Conservation (phyloP, 371 early-diverging fungal genomes). For the Circinella minor region DNA sequence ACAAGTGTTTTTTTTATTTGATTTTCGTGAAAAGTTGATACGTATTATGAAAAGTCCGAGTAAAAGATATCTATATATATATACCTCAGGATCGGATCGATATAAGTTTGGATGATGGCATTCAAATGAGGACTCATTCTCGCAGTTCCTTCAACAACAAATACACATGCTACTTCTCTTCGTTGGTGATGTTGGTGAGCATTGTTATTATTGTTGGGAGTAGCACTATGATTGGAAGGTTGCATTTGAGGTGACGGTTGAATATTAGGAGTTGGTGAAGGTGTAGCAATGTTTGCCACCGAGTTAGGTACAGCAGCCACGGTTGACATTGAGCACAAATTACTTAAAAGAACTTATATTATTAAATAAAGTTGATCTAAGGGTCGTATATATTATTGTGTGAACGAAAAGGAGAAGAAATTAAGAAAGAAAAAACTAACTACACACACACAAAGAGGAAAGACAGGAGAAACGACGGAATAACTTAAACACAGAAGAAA, state of each 20-base stretch:
- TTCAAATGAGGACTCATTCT: slow-evolving; percentile 59
- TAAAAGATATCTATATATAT: neutral
- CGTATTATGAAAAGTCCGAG: no score
- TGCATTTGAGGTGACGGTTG: slow-evolving; percentile 82
- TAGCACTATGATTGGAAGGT: slow-evolving; percentile 35
- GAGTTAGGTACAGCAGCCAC: slow-evolving; percentile 11
- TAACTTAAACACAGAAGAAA: no score
- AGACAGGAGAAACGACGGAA: no score
- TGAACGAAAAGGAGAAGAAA: no score
- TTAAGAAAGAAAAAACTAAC: no score
- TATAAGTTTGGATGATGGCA: slow-evolving; percentile 54
- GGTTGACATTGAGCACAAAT: slow-evolving; percentile 1
- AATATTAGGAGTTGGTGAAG: slow-evolving; percentile 69
- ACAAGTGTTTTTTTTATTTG: neutral
- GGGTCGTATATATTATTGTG: no score
- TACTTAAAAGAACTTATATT: no score
- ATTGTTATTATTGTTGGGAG: no score
- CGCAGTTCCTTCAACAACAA: slow-evolving; percentile 66
- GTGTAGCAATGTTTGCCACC: slow-evolving; percentile 33
- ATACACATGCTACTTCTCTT: slow-evolving; percentile 62
- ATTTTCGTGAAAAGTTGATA: no score
- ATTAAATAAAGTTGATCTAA: no score
- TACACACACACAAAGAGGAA: no score
- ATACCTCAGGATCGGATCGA: slow-evolving; percentile 66
- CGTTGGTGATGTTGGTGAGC: slow-evolving; percentile 19